phyloP scores from a whole-genome alignment of 805 yeast genomes.

The Jamesozyma hellenica region DNA sequence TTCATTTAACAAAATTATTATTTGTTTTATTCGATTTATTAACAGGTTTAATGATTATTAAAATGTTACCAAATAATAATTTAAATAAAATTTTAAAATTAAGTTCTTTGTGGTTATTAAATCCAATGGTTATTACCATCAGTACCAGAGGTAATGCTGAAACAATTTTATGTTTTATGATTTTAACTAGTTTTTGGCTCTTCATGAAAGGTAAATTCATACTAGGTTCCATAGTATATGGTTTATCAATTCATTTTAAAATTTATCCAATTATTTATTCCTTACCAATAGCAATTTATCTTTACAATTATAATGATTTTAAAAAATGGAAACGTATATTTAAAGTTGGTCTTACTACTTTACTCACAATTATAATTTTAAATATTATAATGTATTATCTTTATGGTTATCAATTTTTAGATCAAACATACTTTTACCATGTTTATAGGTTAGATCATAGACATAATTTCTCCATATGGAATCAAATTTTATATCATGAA shows the following conservation, averaged over 20 bases:
- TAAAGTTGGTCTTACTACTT: conserved; percentile 33
- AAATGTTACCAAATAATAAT: conserved; percentile 23
- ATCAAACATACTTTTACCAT: conserved; percentile 77
- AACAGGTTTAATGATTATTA: conserved; percentile 59
- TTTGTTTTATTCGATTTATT: conserved; percentile 71
- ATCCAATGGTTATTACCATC: conserved; percentile 91
- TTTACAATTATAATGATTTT: conserved; percentile 3
- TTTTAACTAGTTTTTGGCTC: conserved; percentile 47
- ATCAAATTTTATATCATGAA: conserved; percentile 56
- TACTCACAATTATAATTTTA: conserved; percentile 36
- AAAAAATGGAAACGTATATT: conserved; percentile 23
- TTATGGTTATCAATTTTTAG: conserved; percentile 68
- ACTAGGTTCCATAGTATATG: conserved; percentile 45
- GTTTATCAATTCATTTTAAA: conserved; percentile 78
- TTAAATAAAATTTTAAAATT: conserved; percentile 1
- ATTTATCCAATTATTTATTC: conserved; percentile 80
- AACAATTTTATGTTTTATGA: conserved; percentile 70
- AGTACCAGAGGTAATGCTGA: conserved; percentile 92
- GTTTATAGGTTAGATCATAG: conserved; percentile 79
- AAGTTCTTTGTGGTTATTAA: conserved; percentile 64
- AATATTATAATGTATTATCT: conserved; percentile 51
- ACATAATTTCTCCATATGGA: conserved; percentile 87
- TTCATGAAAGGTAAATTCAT: conserved; percentile 28
- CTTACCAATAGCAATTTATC: conserved; percentile 52
- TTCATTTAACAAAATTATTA: conserved; percentile 69